Evolutionary conservation across 805 yeast genomes (phyloP).

Genomic region (Ogataea degrootiae): DNA sequence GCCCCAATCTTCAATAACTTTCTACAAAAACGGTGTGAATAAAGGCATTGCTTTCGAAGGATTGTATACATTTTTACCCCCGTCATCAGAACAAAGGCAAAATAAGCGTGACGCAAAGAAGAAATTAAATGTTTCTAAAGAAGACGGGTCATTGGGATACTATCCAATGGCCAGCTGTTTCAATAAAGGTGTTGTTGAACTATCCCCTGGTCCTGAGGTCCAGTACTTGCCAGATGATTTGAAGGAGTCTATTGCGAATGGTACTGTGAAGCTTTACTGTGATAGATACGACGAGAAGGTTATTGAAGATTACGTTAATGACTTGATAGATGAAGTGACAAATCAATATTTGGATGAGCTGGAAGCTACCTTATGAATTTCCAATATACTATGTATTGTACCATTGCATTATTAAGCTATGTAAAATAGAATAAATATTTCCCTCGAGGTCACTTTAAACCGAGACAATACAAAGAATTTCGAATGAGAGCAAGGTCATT

Average conservation of each 20-base stretch:
- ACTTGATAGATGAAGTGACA: conserved; percentile 79
- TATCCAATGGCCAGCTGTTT: conserved; percentile 86
- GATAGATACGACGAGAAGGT: conserved; percentile 64
- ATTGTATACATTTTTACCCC: conserved; percentile 74
- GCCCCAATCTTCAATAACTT: conserved; percentile 53
- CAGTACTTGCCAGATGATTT: conserved; percentile 37
- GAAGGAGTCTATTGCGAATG: conserved; percentile 17
- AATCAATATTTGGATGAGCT: conserved; percentile 46
- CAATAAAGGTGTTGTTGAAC: conserved; percentile 67
- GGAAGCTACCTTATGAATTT: conserved; percentile 6
- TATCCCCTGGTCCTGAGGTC: conserved; percentile 68
- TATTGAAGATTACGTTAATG: conserved; percentile 80
- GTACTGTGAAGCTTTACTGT: conserved; percentile 44
- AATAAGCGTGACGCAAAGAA: conserved; percentile 18
- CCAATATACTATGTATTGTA: too few relatives aligned
- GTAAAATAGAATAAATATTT: neutral
- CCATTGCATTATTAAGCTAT: neutral
- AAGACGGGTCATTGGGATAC: conserved; percentile 86
- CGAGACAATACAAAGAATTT: too few relatives aligned
- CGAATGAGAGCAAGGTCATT: conserved; percentile 4
- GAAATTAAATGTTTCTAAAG: conserved; percentile 34
- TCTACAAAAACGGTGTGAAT: conserved; percentile 73
- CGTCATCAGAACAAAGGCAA: conserved; percentile 53
- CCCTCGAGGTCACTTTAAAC: too few relatives aligned
- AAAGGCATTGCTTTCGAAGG: conserved; percentile 64